Percentiles rank a stretch among this genome's conserved stretches.
phyloP scores from a whole-genome alignment of 192 early-diverging fungal genomes.

The Rhizoclosmatium globosum region DNA sequence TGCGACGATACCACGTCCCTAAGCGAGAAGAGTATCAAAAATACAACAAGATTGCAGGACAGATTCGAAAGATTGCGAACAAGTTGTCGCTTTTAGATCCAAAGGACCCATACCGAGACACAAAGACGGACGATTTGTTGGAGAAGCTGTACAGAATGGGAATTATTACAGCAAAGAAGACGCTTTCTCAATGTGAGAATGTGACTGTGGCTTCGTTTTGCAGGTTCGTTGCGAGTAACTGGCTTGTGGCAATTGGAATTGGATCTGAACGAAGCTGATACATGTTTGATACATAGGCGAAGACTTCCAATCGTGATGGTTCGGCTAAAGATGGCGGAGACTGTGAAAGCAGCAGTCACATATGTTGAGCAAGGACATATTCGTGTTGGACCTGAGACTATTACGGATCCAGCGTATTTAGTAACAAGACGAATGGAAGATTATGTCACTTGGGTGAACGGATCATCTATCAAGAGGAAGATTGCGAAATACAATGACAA shows the following conservation, averaged over 20 bases:
- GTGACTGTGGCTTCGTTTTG: slow-evolving; percentile 90
- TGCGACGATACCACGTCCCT: slow-evolving; percentile 87
- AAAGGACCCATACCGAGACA: slow-evolving; percentile 78
- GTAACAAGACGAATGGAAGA: slow-evolving; percentile 93
- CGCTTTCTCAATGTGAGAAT: slow-evolving; percentile 80
- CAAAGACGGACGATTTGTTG: slow-evolving; percentile 80
- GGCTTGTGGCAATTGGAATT: neutral
- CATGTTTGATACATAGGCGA: slow-evolving; percentile 52
- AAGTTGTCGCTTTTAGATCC: slow-evolving; percentile 85
- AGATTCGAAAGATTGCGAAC: slow-evolving; percentile 84
- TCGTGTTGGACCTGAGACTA: slow-evolving; percentile 88
- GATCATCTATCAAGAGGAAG: slow-evolving; percentile 97
- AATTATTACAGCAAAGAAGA: slow-evolving; percentile 77
- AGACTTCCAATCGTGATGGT: slow-evolving; percentile 93
- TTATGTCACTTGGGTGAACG: slow-evolving; percentile 97
- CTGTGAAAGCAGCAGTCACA: slow-evolving; percentile 86
- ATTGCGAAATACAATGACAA: slow-evolving; percentile 80
- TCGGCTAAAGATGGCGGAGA: slow-evolving; percentile 94
- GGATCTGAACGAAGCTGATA: neutral
- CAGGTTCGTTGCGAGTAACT: slow-evolving; percentile 36
- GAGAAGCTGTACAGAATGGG: slow-evolving; percentile 90
- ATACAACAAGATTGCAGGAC: slow-evolving; percentile 82
- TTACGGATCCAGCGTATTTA: slow-evolving; percentile 90
- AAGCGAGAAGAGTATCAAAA: slow-evolving; percentile 90
- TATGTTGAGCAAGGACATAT: slow-evolving; percentile 96